Base-by-base conservation (phyloP, 106 monocot species). In the Ottelia alismoides region DNA sequence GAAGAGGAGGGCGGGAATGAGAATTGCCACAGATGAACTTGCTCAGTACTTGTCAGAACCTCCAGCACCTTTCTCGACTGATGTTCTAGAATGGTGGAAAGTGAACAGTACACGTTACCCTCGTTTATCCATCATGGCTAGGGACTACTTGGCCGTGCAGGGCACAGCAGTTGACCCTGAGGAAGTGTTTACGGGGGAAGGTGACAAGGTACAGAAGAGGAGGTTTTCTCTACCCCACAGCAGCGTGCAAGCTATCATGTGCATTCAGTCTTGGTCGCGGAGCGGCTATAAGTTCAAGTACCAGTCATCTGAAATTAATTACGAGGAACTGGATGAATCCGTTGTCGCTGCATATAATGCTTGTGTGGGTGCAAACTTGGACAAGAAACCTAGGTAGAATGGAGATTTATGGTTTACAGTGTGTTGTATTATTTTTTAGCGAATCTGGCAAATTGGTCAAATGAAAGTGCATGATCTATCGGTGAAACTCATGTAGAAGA, bases 61-160 rank as follows among this genome's bases (percentile, higher is more conserved):
- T 7, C 83, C 74, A 11, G 72, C 68, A 27, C 79, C 80, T 0
- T 72, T 93, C 18, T 56, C 92, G 0, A 67, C 77, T 0, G 77
- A 93, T 58, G 71, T 74, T 3, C 55, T 93, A 11, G 83, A 87
- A 25, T 93, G 92, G 92, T 93, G 92, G 92, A 87, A 70, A 55
- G 71, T 60, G 3, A 87, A 93, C 26, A 54, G 69, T 24, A 30
- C 75, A 12, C 65, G 92, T 2, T 93, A 87, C 47, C 92, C 87
- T 2, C 56, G 77, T 21, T 83, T 93, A 2, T 87, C 92, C 32
- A 45, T 80, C 1, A 93, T 93, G 92, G 92, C 92, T 22, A 74
- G 83, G 9, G 92, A 87, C 35, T 93, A 65, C 57, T 60, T 87
- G 43, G 77, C 92, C 19, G 77, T 83, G 11, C 87, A 87, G 53